These are phyloP conservation scores for Kodamaea fungicola DNA, from an alignment of 1,139 yeast genomes.

Conservation along the genomic window DNA sequence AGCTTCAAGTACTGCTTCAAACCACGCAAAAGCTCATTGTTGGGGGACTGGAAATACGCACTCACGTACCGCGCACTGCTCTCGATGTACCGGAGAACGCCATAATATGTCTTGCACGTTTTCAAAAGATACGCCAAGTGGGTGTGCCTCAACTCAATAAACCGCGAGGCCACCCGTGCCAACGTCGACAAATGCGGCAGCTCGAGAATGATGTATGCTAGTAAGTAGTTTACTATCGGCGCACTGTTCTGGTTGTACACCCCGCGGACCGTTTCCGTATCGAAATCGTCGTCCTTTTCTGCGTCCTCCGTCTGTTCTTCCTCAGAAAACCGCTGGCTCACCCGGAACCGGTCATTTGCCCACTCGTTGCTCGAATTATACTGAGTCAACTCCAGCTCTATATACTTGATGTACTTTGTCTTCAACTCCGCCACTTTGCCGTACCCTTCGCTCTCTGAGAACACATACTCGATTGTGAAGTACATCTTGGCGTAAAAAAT, in stretches of 20 bases:
- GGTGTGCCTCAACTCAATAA: slow-evolving; percentile 23
- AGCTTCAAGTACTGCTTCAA: slow-evolving; percentile 18
- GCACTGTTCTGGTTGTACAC: slow-evolving; percentile 20
- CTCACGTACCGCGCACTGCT: slow-evolving; percentile 29
- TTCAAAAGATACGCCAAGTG: slow-evolving; percentile 18
- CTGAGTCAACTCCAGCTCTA: slow-evolving; percentile 26
- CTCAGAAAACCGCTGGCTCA: slow-evolving; percentile 12
- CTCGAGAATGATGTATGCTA: slow-evolving; percentile 30
- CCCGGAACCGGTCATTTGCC: slow-evolving; percentile 15
- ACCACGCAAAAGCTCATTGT: slow-evolving; percentile 19
- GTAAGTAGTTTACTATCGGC: slow-evolving; percentile 34
- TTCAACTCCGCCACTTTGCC: slow-evolving; percentile 22
- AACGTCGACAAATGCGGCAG: slow-evolving; percentile 18
- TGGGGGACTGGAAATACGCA: slow-evolving; percentile 20
- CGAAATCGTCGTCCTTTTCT: slow-evolving; percentile 8
- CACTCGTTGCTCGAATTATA: slow-evolving; percentile 16
- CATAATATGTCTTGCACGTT: slow-evolving; percentile 22
- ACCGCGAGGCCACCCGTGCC: slow-evolving; percentile 16
- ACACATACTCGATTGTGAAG: slow-evolving; percentile 27
- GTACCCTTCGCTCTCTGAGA: slow-evolving; percentile 16
- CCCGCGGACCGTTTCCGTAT: slow-evolving; percentile 8
- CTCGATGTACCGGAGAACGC: slow-evolving; percentile 31
- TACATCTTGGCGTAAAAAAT: slow-evolving; percentile 36
- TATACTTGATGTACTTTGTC: slow-evolving; percentile 18
- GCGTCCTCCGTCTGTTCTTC: slow-evolving; percentile 20